These are phyloP conservation scores for Candida vartiovaarae DNA, from an alignment of 805 yeast species.

Conservation along the genomic window DNA sequence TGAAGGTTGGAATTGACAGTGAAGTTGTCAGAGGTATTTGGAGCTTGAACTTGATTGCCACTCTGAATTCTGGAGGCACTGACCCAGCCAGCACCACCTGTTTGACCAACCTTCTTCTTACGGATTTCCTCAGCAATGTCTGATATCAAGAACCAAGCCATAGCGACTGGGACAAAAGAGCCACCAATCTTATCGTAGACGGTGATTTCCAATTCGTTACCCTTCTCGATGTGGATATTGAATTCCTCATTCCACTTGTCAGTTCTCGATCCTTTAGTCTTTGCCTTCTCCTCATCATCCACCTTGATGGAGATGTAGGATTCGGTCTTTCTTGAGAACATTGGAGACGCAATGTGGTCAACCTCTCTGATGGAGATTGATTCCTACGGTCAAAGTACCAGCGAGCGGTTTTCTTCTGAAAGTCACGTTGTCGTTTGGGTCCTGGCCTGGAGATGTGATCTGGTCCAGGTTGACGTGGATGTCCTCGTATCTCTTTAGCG, in stretches of 20 bases:
- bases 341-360: conserved; percentile 84
- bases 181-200: conserved; percentile 70
- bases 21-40: conserved; percentile 21
- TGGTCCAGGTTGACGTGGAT: conserved; percentile 68
- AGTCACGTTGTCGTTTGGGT: conserved; percentile 51
- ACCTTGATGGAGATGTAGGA: conserved; percentile 70
- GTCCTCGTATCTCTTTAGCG: conserved; percentile 82
- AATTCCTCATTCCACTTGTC: conserved; percentile 85
- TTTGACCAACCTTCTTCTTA: conserved; percentile 75
- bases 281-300: conserved; percentile 81
- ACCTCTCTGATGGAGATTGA: conserved; percentile 79
- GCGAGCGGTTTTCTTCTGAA: conserved; percentile 78
- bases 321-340: conserved; percentile 74
- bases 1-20: conserved; percentile 11
- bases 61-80: conserved; percentile 54
- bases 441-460: conserved; percentile 44
- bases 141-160: conserved; percentile 83
- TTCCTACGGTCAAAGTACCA: conserved; percentile 69
- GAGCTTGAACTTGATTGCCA: conserved; percentile 11
- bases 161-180: conserved; percentile 76
- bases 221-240: conserved; percentile 75
- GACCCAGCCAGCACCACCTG: conserved; percentile 83
- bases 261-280: conserved; percentile 64
- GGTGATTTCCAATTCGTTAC: conserved; percentile 84
- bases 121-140: conserved; percentile 95